Percentiles rank a stretch among this genome's conserved stretches.
These are phyloP conservation scores for Sporobolus alterniflorus DNA, from an alignment of 202 grass and related monocot species.

Conservation along the genomic window DNA sequence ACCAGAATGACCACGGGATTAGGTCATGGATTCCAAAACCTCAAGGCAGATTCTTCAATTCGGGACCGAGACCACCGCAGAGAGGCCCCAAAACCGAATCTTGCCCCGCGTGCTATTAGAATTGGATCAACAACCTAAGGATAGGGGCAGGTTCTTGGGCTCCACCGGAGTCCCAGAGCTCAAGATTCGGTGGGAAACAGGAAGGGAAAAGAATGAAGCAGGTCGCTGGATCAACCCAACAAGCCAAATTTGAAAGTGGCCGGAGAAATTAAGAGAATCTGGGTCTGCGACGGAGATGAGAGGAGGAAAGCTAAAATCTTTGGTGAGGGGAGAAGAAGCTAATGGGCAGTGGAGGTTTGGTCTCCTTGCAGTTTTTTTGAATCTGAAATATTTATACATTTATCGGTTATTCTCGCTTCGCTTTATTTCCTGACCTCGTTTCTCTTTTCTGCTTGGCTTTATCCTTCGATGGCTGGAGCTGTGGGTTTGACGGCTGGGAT, in stretches of 20 bases:
- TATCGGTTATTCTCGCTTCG: not conserved
- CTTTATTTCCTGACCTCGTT: not conserved
- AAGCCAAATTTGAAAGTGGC: conserved; percentile 7
- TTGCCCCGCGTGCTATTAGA: not conserved
- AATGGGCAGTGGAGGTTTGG: conserved; percentile 42
- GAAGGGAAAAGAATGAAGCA: conserved; percentile 19
- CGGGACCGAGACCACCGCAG: not conserved
- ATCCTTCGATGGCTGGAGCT: not conserved
- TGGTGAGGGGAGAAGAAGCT: conserved; percentile 40
- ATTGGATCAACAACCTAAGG: conserved; percentile 31
- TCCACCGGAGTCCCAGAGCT: conserved; percentile 10
- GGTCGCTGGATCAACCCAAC: conserved; percentile 19
- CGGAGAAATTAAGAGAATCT: not conserved
- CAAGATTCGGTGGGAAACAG: conserved; percentile 16
- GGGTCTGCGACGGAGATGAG: not conserved
- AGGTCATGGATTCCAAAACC: conserved; percentile 38
- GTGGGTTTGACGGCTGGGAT: conserved; percentile 13
- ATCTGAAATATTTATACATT: conserved; percentile 45
- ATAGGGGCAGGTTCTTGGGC: conserved; percentile 12
- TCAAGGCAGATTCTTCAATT: conserved; percentile 14
- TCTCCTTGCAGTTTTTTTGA: conserved; percentile 50
- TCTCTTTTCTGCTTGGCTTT: not conserved
- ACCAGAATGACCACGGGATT: conserved; percentile 39
- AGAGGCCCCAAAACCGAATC: conserved; percentile 32
- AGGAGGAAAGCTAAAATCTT: conserved; percentile 45